A percentile compares a stretch with the other conserved stretches of the same genome.
Conservation (phyloP, 306 rosid species). For the Vigna nakashimae region DNA sequence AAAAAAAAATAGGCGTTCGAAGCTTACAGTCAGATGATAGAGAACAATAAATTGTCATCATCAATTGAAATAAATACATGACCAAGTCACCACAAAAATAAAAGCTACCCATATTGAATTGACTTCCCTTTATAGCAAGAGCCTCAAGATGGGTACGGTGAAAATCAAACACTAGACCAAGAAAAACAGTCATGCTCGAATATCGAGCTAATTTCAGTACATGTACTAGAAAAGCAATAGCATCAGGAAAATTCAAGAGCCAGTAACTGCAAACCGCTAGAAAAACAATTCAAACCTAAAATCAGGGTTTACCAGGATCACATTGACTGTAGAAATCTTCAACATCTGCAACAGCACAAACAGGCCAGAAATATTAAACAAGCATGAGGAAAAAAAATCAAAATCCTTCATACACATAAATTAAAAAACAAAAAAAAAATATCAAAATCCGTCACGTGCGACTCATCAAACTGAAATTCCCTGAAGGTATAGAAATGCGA, state of each 20-base stretch:
- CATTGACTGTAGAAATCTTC: slow-evolving; percentile 75
- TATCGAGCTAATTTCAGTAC: background rate
- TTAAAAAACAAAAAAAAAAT: background rate
- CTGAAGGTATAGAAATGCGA: background rate
- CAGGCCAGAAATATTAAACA: background rate
- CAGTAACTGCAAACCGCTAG: slow-evolving; percentile 1
- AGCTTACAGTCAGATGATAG: background rate
- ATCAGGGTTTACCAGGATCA: slow-evolving; percentile 72
- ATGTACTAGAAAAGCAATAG: slow-evolving; percentile 6
- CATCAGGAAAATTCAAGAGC: background rate
- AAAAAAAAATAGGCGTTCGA: background rate
- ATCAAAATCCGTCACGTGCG: background rate
- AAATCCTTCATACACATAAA: background rate
- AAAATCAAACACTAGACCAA: slow-evolving; percentile 11
- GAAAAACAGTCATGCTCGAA: background rate
- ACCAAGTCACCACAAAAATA: background rate
- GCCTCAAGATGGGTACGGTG: background rate
- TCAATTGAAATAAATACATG: background rate
- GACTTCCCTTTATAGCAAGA: background rate
- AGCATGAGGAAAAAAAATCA: background rate
- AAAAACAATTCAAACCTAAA: slow-evolving; percentile 16
- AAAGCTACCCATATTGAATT: background rate
- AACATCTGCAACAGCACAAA: slow-evolving; percentile 66
- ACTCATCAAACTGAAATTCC: background rate
- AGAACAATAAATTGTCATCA: background rate